These are phyloP conservation scores for Arabidopsis thaliana DNA, from an alignment of 345 rosid genomes.

Conservation along the genomic window DNA sequence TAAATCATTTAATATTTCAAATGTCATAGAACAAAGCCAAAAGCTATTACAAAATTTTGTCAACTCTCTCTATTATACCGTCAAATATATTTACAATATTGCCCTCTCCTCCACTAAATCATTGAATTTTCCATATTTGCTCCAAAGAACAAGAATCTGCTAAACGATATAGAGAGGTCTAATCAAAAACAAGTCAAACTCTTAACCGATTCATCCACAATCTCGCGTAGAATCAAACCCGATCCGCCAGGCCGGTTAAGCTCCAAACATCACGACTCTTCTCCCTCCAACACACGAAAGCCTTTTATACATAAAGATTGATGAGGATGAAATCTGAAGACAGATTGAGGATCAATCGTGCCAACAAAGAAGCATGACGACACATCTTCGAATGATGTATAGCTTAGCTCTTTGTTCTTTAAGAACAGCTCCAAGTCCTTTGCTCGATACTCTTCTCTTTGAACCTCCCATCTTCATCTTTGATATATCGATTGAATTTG, in stretches of 20 bases:
- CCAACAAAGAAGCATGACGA: slow-evolving; percentile 89
- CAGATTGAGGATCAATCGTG: slow-evolving; percentile 54
- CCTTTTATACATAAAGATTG: slow-evolving; percentile 28
- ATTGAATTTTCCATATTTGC: slow-evolving; percentile 17
- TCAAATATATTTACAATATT: slow-evolving; percentile 37
- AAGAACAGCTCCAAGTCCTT: slow-evolving; percentile 71
- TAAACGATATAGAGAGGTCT: slow-evolving; percentile 18
- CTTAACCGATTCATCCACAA: slow-evolving; percentile 19
- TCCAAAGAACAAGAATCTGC: slow-evolving; percentile 31
- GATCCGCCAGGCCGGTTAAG: slow-evolving; percentile 16
- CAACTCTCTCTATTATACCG: slow-evolving; percentile 31
- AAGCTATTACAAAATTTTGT: slow-evolving; percentile 41
- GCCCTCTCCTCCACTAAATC: slow-evolving; percentile 20
- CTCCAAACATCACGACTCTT: slow-evolving; percentile 23
- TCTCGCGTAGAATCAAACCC: slow-evolving; percentile 15
- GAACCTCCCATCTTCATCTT: slow-evolving; percentile 77
- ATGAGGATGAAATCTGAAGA: neutral
- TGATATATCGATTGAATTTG: neutral
- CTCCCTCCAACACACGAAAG: slow-evolving; percentile 28
- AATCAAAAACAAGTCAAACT: slow-evolving; percentile 16
- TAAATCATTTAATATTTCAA: slow-evolving; percentile 16
- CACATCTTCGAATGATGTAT: slow-evolving; percentile 91
- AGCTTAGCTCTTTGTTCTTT: slow-evolving; percentile 88
- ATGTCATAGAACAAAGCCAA: slow-evolving; percentile 28
- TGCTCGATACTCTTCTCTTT: slow-evolving; percentile 77